These are phyloP conservation scores for Hemileccinum rubropunctum DNA, from an alignment of 768 basidiomycete species.

Conservation along the genomic window DNA sequence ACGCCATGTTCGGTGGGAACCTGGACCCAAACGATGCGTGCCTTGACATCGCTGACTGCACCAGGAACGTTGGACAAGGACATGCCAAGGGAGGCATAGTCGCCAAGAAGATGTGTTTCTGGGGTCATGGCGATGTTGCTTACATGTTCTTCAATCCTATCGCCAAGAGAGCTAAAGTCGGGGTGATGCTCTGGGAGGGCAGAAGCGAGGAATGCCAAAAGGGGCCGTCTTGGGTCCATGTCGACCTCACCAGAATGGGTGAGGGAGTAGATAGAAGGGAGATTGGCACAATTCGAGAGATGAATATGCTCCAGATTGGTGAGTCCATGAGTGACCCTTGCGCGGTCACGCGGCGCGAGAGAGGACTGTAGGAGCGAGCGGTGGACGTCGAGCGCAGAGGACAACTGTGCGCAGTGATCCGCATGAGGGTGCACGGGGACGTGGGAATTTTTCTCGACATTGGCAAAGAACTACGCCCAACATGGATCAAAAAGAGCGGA, in stretches of 20 bases:
- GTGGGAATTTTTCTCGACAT: slow-evolving; percentile 29
- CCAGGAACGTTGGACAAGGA: slow-evolving; percentile 54
- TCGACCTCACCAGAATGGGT: slow-evolving; percentile 25
- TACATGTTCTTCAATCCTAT: slow-evolving; percentile 49
- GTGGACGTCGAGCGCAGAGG: slow-evolving; percentile 31
- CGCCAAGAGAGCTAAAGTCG: slow-evolving; percentile 43
- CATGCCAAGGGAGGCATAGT: slow-evolving; percentile 37
- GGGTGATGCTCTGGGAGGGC: slow-evolving; percentile 53
- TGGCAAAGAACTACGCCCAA: slow-evolving; percentile 68
- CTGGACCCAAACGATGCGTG: slow-evolving; percentile 76
- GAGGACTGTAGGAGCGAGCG: slow-evolving; percentile 28
- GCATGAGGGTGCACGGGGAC: slow-evolving; percentile 45
- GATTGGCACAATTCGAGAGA: slow-evolving; percentile 56
- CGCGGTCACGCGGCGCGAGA: slow-evolving; percentile 10
- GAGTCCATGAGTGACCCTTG: slow-evolving; percentile 15
- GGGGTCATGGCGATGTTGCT: slow-evolving; percentile 45
- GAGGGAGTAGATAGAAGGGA: slow-evolving; percentile 19
- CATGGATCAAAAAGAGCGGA: slow-evolving; percentile 6
- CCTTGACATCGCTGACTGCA: slow-evolving; percentile 77
- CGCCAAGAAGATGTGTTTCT: slow-evolving; percentile 46
- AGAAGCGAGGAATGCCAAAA: slow-evolving; percentile 76
- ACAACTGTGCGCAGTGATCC: slow-evolving; percentile 50
- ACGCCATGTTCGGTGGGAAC: slow-evolving; percentile 66
- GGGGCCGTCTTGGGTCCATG: slow-evolving; percentile 49
- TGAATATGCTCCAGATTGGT: slow-evolving; percentile 43